These are phyloP conservation scores for Solanum aculeatissimum DNA, from an alignment of 305 asterid genomes.

Conservation along the genomic window DNA sequence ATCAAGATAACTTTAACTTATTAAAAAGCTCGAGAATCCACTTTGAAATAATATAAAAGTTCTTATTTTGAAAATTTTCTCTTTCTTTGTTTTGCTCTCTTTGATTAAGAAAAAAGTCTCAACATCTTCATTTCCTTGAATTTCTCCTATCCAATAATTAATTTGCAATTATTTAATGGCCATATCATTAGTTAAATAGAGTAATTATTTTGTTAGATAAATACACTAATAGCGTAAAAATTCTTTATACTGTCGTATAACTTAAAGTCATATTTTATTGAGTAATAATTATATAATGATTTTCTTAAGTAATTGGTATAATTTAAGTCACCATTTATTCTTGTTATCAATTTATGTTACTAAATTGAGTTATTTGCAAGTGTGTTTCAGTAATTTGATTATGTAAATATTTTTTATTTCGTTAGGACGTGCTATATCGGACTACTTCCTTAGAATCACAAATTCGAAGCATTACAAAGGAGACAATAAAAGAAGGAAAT, in stretches of 20 bases:
- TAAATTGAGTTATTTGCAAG: neutral
- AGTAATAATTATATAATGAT: neutral
- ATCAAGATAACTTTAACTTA: no score
- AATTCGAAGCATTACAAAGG: constrained; percentile 47
- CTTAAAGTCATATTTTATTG: neutral
- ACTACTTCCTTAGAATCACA: constrained; percentile 58
- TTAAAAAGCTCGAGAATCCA: neutral
- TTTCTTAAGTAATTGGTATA: neutral
- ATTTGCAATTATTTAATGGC: neutral
- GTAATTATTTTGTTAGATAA: neutral
- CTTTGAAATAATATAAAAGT: neutral
- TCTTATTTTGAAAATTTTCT: neutral
- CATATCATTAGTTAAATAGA: neutral
- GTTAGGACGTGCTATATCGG: constrained; percentile 30
- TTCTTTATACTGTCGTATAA: neutral
- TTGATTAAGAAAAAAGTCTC: neutral
- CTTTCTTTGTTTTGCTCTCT: neutral
- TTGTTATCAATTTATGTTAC: neutral
- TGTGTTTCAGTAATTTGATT: neutral
- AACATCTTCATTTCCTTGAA: neutral
- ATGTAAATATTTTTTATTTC: neutral
- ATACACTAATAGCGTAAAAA: neutral
- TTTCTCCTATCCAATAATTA: neutral
- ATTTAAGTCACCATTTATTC: neutral
- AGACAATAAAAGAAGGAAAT: constrained; percentile 34